These are phyloP conservation scores for Barbatosphaeria neglecta DNA, from an alignment of 495 filamentous ascomycete genomes.

Conservation along the genomic window DNA sequence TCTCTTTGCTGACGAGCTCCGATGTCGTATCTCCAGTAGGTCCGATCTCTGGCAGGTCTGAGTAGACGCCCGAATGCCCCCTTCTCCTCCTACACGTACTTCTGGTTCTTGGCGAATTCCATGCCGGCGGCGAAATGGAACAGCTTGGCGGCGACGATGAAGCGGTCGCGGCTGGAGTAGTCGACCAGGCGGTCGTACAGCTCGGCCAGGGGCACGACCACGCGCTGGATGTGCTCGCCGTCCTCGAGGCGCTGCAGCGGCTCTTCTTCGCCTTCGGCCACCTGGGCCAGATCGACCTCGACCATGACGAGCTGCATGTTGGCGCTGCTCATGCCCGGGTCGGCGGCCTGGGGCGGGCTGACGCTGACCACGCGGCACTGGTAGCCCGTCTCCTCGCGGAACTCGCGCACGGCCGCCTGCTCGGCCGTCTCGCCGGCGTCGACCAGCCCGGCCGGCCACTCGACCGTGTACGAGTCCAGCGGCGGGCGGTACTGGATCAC, in stretches of 20 bases:
- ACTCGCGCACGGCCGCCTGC: constrained; percentile 68
- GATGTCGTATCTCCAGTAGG: too few species aligned
- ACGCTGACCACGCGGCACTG: constrained; percentile 20
- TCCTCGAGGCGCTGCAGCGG: constrained; percentile 65
- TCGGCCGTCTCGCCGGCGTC: constrained; percentile 70
- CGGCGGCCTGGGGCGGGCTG: constrained; percentile 25
- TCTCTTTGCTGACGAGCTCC: too few species aligned
- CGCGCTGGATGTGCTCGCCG: constrained; percentile 73
- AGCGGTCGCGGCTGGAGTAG: constrained; percentile 25
- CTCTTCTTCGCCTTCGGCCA: constrained; percentile 44
- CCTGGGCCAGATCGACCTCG: constrained; percentile 52
- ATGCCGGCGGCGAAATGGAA: constrained; percentile 35
- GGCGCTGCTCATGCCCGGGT: constrained; percentile 68
- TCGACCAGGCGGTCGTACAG: constrained; percentile 36
- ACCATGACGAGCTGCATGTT: constrained; percentile 76
- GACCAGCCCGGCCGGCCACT: constrained; percentile 74
- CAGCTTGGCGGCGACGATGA: constrained; percentile 28
- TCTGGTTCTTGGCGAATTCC: constrained; percentile 25
- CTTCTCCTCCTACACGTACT: too few species aligned
- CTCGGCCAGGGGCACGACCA: constrained; percentile 55
- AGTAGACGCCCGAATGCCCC: too few species aligned
- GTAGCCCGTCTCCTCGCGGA: constrained; percentile 87
- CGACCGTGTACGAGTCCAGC: constrained; percentile 62
- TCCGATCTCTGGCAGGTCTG: too few species aligned
- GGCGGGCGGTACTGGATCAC: constrained; percentile 65